Percentiles rank a stretch among this genome's conserved stretches.
Evolutionary conservation across 176 grass and related monocot species (phyloP).

Genomic region (Ensete ventricosum): DNA sequence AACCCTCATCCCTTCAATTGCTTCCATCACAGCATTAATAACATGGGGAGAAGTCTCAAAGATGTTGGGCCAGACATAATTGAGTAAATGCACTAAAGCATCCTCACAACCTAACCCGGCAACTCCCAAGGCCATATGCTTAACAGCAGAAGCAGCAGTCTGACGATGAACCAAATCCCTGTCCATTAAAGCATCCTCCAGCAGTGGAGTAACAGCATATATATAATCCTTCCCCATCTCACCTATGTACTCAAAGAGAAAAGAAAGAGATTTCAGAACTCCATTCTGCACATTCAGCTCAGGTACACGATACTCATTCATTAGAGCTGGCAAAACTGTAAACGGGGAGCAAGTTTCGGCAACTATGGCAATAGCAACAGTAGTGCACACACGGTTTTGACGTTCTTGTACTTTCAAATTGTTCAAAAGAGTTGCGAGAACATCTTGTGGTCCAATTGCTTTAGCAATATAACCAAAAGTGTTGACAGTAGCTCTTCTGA

Average conservation of each 20-base stretch:
- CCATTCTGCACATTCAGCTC: conserved; percentile 97
- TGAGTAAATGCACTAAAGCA: conserved; percentile 92
- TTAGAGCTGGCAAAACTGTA: conserved; percentile 83
- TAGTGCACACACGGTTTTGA: conserved; percentile 94
- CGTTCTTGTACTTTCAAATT: conserved; percentile 95
- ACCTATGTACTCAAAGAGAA: conserved; percentile 95
- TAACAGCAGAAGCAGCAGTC: conserved; percentile 91
- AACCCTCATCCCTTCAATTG: conserved; percentile 90
- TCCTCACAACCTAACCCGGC: conserved; percentile 97
- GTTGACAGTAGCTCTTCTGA: conserved; percentile 91
- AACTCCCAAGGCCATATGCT: conserved; percentile 89
- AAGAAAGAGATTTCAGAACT: conserved; percentile 94
- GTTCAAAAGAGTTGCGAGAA: conserved; percentile 80
- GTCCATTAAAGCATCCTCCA: conserved; percentile 99
- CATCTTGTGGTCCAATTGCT: conserved; percentile 90
- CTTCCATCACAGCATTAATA: conserved; percentile 97
- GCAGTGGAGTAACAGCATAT: conserved; percentile 80
- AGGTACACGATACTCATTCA: conserved; percentile 89
- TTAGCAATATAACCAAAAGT: conserved; percentile 99
- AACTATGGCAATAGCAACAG: conserved; percentile 94
- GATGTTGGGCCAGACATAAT: conserved; percentile 92
- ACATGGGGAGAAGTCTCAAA: conserved; percentile 94
- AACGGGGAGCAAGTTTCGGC: conserved; percentile 96
- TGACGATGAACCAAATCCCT: conserved; percentile 90
- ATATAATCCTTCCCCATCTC: conserved; percentile 99